Percentiles rank a stretch among this genome's conserved stretches.
These are phyloP conservation scores for Trichophyton verrucosum DNA, from an alignment of 2,329 filamentous ascomycete genomes.

Conservation along the genomic window DNA sequence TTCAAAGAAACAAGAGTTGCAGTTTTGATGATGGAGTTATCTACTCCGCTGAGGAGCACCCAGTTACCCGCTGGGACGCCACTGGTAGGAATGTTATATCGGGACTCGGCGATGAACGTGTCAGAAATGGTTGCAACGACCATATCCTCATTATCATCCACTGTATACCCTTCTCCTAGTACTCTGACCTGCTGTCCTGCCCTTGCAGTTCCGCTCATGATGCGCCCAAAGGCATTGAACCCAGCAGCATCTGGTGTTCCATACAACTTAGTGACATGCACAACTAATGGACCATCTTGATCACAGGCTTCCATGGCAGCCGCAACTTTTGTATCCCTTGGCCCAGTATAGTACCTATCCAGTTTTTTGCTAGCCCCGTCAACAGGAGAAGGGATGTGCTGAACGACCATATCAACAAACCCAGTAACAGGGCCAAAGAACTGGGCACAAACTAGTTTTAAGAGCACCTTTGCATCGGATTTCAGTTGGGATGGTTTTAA, in stretches of 20 bases:
- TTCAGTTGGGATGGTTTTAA: conserved; percentile 90
- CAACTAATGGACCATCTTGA: conserved; percentile 78
- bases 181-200: conserved; percentile 77
- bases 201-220: conserved; percentile 80
- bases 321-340: conserved; percentile 68
- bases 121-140: conserved; percentile 68
- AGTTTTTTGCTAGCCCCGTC: conserved; percentile 65
- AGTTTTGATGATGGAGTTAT: conserved; percentile 97
- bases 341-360: conserved; percentile 83
- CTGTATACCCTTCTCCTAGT: conserved; percentile 85
- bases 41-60: conserved; percentile 81
- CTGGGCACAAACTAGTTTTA: conserved; percentile 82
- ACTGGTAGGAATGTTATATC: conserved; percentile 84
- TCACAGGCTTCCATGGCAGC: conserved; percentile 70
- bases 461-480: conserved; percentile 73
- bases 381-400: conserved; percentile 76
- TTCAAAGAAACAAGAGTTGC: conserved; percentile 75
- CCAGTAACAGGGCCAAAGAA: conserved; percentile 86
- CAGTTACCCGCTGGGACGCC: conserved; percentile 90
- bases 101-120: conserved; percentile 80
- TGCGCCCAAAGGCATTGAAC: conserved; percentile 80
- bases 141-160: conserved; percentile 98
- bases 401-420: conserved; percentile 89
- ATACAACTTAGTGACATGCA: conserved; percentile 89
- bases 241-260: conserved; percentile 79